phyloP scores from a whole-genome alignment of 2,329 filamentous ascomycete genomes.

The Plectosphaerella plurivora region DNA sequence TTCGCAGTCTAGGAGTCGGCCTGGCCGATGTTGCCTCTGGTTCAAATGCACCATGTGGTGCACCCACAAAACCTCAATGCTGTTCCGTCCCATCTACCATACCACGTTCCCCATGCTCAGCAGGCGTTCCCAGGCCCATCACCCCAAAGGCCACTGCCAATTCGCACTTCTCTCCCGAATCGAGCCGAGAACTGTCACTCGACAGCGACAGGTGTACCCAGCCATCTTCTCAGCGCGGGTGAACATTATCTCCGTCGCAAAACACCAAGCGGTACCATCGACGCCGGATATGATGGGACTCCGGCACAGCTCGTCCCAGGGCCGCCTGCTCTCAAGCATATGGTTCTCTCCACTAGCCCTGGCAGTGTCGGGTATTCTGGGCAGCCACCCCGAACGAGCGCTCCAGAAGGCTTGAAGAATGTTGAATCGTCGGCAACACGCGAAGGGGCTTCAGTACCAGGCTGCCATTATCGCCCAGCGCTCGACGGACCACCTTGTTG shows the following conservation, averaged over 20 bases:
- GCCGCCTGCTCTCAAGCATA: constrained; percentile 76
- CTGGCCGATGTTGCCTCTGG: constrained; percentile 41
- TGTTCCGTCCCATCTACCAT: constrained; percentile 15
- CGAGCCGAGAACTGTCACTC: constrained; percentile 18
- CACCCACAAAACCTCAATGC: constrained; percentile 35
- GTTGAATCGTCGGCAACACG: too few relatives aligned
- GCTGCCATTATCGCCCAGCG: too few relatives aligned
- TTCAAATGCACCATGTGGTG: constrained; percentile 49
- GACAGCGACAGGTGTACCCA: constrained; percentile 1
- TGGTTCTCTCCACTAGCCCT: constrained; percentile 51
- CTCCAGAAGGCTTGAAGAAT: too few relatives aligned
- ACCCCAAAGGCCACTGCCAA: constrained; percentile 27
- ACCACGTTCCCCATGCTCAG: too few relatives aligned
- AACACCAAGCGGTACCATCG: constrained; percentile 89
- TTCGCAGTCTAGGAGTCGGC: background rate
- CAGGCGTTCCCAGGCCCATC: too few relatives aligned
- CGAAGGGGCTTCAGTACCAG: too few relatives aligned
- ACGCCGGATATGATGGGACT: constrained; percentile 86
- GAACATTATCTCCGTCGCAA: constrained; percentile 87
- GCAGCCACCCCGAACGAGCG: too few relatives aligned
- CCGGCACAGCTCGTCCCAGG: constrained; percentile 68
- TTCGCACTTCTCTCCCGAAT: constrained; percentile 27
- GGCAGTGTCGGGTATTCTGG: too few relatives aligned
- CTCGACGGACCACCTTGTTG: too few relatives aligned
- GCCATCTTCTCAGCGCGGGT: constrained; percentile 24